These are phyloP conservation scores for Pseudohyphozyma bogoriensis DNA, from an alignment of 768 basidiomycete species.

Conservation along the genomic window DNA sequence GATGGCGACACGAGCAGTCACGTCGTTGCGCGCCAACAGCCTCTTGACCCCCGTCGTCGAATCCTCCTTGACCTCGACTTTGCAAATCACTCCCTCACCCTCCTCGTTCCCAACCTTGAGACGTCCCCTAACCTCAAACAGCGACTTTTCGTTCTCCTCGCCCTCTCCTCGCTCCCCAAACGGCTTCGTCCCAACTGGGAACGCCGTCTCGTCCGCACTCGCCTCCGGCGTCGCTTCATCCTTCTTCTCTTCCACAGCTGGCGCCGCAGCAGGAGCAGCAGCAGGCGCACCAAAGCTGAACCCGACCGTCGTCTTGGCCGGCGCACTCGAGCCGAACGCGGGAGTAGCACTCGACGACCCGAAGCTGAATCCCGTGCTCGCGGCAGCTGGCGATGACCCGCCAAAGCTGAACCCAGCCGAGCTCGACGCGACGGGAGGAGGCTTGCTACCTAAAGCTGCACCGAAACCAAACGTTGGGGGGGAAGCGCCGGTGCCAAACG, in stretches of 20 bases:
- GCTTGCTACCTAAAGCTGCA: constrained; percentile 16
- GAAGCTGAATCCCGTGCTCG: constrained; percentile 6
- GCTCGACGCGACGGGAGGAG: neutral
- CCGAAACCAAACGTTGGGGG: constrained; percentile 24
- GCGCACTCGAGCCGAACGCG: neutral
- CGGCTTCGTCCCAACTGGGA: neutral
- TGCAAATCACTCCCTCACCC: neutral
- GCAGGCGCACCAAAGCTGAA: constrained; percentile 12
- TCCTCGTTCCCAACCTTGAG: neutral
- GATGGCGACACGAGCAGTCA: constrained; percentile 15
- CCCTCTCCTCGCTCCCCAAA: constrained; percentile 18
- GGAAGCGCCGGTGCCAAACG: constrained; percentile 14
- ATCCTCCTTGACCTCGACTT: constrained; percentile 15
- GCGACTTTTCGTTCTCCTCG: constrained; percentile 20
- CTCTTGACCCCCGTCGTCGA: constrained; percentile 14
- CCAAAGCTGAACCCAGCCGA: constrained; percentile 9
- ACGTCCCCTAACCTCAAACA: constrained; percentile 8
- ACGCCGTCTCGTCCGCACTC: neutral
- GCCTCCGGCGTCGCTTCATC: neutral
- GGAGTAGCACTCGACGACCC: neutral
- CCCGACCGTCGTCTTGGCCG: constrained; percentile 4
- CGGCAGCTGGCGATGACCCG: neutral
- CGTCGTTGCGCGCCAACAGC: constrained; percentile 21
- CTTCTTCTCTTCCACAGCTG: neutral
- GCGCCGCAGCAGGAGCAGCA: neutral